Evolutionary conservation across 169 alveolate genomes (phyloP).

Genomic region (Eimeria maxima): DNA sequence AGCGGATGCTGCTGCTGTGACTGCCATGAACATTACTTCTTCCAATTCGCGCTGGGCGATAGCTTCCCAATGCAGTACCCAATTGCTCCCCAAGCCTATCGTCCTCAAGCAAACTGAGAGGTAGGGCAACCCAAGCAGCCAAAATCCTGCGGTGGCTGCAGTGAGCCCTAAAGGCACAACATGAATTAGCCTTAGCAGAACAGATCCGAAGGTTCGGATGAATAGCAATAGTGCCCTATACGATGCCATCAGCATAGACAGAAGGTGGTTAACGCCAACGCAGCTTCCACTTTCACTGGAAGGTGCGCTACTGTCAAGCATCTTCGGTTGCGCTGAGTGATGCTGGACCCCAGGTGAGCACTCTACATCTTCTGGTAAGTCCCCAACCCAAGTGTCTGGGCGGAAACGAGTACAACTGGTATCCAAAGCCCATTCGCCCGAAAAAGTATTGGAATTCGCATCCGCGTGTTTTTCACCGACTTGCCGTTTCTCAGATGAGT

Average conservation of each 20-base stretch:
- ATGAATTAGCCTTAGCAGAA: conserved; percentile 20
- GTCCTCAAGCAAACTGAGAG: conserved; percentile 33
- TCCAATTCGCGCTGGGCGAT: conserved; percentile 61
- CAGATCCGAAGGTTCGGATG: conserved; percentile 34
- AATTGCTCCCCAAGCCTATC: background rate
- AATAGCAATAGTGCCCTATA: background rate
- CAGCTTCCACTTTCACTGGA: background rate
- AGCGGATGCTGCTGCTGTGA: conserved; percentile 74
- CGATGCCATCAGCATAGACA: background rate
- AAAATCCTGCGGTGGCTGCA: conserved; percentile 61
- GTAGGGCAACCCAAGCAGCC: conserved; percentile 58
- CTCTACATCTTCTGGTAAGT: background rate
- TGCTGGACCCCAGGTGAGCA: background rate
- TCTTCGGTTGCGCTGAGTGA: conserved; percentile 23
- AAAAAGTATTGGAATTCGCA: background rate
- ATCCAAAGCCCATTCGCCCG: background rate
- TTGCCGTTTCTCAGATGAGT: background rate
- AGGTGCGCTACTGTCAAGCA: background rate
- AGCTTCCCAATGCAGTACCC: conserved; percentile 55
- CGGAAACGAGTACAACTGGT: background rate
- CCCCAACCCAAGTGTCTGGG: background rate
- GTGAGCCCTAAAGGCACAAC: conserved; percentile 55
- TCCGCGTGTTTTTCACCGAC: background rate
- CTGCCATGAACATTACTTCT: conserved; percentile 64
- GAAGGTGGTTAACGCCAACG: too few relatives aligned